Percentiles rank a stretch among this genome's conserved stretches.
Conservation (phyloP, 2,329 filamentous ascomycete species). For the Colletotrichum tropicale region DNA sequence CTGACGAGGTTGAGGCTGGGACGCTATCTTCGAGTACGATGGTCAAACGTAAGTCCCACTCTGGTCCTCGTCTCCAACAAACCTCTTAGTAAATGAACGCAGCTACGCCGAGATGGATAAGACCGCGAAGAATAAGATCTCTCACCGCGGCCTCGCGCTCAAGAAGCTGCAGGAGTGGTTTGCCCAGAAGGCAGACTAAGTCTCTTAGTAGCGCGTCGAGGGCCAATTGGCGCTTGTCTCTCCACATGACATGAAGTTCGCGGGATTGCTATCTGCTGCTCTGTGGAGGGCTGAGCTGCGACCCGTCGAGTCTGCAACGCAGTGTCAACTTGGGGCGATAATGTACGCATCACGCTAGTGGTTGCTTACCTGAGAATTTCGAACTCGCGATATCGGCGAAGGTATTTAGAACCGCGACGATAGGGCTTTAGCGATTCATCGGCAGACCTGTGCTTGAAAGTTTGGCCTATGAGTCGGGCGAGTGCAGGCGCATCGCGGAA, state of each 20-base stretch:
- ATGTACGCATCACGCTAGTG: not conserved
- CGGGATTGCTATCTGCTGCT: not conserved
- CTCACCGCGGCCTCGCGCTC: slow-evolving; percentile 87
- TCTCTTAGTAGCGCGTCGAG: not conserved
- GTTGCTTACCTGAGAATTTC: slow-evolving; percentile 62
- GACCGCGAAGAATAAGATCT: slow-evolving; percentile 86
- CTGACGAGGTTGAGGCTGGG: slow-evolving; percentile 73
- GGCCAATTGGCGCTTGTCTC: not conserved
- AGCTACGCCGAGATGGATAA: slow-evolving; percentile 95
- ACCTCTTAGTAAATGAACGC: not conserved
- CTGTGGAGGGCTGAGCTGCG: not conserved
- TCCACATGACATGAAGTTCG: not conserved
- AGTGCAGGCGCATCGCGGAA: slow-evolving; percentile 73
- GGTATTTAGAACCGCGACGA: slow-evolving; percentile 70
- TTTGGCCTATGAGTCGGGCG: slow-evolving; percentile 58
- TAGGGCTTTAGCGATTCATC: slow-evolving; percentile 71
- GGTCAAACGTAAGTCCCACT: slow-evolving; percentile 72
- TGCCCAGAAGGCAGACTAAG: slow-evolving; percentile 38
- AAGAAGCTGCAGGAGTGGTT: slow-evolving; percentile 87
- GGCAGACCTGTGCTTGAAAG: slow-evolving; percentile 49
- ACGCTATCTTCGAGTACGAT: slow-evolving; percentile 93
- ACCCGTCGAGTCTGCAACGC: not conserved
- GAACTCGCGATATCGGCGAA: slow-evolving; percentile 76
- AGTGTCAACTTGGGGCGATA: not conserved
- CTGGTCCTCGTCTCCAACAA: not conserved